Evolutionary conservation across 1,284 basidiomycete genomes (phyloP).

Genomic region (Ceratorhiza oryzae-sativae): DNA sequence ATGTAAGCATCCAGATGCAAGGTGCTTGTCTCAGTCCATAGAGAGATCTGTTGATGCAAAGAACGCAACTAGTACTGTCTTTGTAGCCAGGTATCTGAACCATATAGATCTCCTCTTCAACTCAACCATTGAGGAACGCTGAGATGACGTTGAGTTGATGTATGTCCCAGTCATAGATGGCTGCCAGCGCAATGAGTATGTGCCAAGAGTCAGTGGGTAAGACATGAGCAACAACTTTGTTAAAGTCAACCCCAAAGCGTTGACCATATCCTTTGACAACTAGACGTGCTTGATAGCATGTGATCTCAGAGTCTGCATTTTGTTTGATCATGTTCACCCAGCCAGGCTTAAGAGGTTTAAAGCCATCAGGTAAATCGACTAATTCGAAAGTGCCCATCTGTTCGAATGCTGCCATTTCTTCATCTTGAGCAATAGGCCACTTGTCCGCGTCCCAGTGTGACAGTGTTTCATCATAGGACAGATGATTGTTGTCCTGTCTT

Average conservation of each 20-base stretch:
- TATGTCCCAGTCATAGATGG: conserved; percentile 49
- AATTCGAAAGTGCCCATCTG: no score
- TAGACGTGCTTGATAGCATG: no score
- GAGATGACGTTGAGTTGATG: conserved; percentile 50
- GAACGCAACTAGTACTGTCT: no score
- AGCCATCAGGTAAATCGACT: no score
- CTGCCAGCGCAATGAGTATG: conserved; percentile 50
- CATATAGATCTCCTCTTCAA: conserved; percentile 49
- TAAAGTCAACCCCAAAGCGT: not conserved
- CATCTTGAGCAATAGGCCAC: not conserved
- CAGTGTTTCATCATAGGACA: not conserved
- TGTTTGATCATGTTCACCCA: no score
- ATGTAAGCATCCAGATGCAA: not conserved
- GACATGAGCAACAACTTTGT: not conserved
- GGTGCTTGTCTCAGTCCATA: no score
- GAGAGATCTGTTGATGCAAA: no score
- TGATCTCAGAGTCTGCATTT: no score
- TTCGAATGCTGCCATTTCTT: not conserved
- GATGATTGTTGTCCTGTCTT: not conserved
- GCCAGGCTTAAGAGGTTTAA: not conserved
- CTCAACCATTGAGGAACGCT: conserved; percentile 49
- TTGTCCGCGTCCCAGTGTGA: not conserved
- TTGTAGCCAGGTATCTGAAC: no score
- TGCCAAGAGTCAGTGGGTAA: no score
- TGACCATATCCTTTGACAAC: not conserved